Base-by-base conservation (phyloP, 1,284 basidiomycete species). In the Moesziomyces sp. region DNA sequence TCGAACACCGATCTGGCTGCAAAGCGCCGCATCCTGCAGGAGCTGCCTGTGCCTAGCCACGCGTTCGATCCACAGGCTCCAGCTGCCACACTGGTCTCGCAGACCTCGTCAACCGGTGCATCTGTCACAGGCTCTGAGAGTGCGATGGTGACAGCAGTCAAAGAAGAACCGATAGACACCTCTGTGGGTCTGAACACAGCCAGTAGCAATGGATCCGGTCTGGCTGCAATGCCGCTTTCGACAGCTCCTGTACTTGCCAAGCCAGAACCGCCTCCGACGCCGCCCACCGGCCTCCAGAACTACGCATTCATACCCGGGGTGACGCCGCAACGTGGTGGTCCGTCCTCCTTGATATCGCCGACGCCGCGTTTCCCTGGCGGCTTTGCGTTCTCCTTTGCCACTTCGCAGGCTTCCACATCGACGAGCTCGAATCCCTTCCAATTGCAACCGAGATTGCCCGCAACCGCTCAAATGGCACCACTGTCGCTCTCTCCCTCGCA, bases 291-390 rank as follows among this genome's bases (percentile, higher is more conserved):
- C 11, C 67, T 70, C 26, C 60, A 52, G 14, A 63, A 64, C 30
- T 70, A 64, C 23, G 67, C 67, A 35, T 70, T 64, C 51, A 70
- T 70, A 10, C 67, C 67, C 13, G 58, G 67, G 6, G 14, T 59
- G 51, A 70, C 57, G 26, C 61, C 61, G 8, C 57, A 60, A 43
- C 40, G 49, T 35, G 40, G 58, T 23, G 58, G 46, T 11, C 47
- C 54, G 24, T 52, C 57, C 23, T 49, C 57, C 5, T 5, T 64
- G 23, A 40, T 50, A 5, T 64, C 67, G 11, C 61, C 67, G 1
- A 70, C 61, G n/a, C 67, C 67, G 13, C 57, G 58, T 51, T 64
- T 70, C 24, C 67, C 67, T 4, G 67, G 67, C 30, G 61, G 67
- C 9, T 70, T 70, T 35, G 49, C 61, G 3, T 64, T 64, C 43